phyloP scores from a whole-genome alignment of 2,329 filamentous ascomycete genomes.

The Claviceps capensis region DNA sequence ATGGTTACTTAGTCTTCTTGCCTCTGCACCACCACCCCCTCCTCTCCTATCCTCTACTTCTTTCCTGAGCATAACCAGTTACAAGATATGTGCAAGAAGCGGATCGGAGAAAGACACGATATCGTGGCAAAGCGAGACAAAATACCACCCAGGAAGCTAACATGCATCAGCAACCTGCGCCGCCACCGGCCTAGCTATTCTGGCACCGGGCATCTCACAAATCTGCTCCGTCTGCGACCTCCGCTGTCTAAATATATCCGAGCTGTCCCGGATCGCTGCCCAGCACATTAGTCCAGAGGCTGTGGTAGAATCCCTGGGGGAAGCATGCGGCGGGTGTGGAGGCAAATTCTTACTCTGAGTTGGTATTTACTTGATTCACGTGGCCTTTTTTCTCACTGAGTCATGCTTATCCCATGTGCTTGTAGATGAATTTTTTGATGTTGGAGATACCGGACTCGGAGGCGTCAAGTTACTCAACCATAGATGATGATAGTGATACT shows the following conservation, averaged over 20 bases:
- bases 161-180: conserved; percentile 34
- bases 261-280: conserved; percentile 23
- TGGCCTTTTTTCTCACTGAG: background rate
- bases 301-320: conserved; percentile 17
- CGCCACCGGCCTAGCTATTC: conserved; percentile 39
- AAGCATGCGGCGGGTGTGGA: conserved; percentile 26
- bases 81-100: too few relatives aligned
- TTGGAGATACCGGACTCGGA: too few relatives aligned
- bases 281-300: conserved; percentile 16
- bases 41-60: background rate
- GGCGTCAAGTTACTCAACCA: too few relatives aligned
- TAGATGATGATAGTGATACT: too few relatives aligned
- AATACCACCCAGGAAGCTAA: background rate
- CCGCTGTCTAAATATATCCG: conserved; percentile 32
- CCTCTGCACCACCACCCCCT: too few relatives aligned
- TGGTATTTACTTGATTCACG: background rate
- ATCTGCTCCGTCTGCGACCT: conserved; percentile 41
- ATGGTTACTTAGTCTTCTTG: too few relatives aligned
- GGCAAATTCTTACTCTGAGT: conserved; percentile 25
- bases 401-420: too few relatives aligned
- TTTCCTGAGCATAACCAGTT: too few relatives aligned
- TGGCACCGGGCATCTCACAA: conserved; percentile 37
- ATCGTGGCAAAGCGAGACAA: too few relatives aligned
- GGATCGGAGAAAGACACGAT: too few relatives aligned
- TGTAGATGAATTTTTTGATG: too few relatives aligned